Evolutionary conservation across 2,329 filamentous ascomycete species (phyloP).

Genomic region (Diaporthe vaccinii): DNA sequence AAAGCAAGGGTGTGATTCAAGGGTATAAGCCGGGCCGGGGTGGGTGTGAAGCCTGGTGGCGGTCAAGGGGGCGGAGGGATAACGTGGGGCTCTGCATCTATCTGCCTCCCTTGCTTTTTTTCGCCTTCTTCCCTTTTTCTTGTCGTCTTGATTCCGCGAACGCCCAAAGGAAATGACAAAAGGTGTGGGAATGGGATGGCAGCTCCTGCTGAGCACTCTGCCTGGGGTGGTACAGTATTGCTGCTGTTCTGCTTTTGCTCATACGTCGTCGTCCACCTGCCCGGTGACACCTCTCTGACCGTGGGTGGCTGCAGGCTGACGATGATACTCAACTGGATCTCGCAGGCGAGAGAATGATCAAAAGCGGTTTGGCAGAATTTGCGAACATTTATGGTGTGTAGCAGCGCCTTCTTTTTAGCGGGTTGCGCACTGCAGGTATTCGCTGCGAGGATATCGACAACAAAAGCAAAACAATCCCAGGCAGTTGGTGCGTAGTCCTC

Average conservation of each 20-base stretch:
- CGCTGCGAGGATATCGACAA: background rate
- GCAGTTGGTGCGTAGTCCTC: slow-evolving; percentile 2
- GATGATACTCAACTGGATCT: slow-evolving; percentile 3
- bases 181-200: background rate
- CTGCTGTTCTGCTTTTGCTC: background rate
- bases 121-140: background rate
- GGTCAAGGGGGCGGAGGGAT: background rate
- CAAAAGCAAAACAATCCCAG: slow-evolving; percentile 7
- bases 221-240: background rate
- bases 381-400: background rate
- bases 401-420: background rate
- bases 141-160: slow-evolving; percentile 8
- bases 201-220: background rate
- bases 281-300: background rate
- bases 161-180: background rate
- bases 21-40: slow-evolving; percentile 27
- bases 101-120: background rate
- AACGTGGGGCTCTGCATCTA: slow-evolving; percentile 18
- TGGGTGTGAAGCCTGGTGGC: slow-evolving; percentile 20
- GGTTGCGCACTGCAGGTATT: background rate
- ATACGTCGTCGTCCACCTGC: background rate
- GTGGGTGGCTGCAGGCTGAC: background rate
- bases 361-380: background rate
- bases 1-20: slow-evolving; percentile 29
- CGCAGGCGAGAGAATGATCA: background rate